Percentiles rank a stretch among this genome's conserved stretches.
phyloP scores from a whole-genome alignment of 345 rosid species.

The Hibiscus mutabilis region DNA sequence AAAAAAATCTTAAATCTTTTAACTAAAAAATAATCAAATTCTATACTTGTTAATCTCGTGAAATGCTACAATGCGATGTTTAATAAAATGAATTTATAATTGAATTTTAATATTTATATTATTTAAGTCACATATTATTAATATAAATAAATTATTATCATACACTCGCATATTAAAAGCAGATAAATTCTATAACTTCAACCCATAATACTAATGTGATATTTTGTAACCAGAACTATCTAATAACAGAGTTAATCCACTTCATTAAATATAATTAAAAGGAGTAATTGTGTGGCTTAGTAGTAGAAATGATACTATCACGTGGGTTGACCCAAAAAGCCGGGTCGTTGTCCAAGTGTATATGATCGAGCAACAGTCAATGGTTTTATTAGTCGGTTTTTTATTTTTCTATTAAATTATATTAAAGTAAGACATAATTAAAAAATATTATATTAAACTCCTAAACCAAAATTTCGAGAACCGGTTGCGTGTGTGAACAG shows the following conservation, averaged over 20 bases:
- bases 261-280: not conserved
- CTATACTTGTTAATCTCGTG: too few relatives aligned
- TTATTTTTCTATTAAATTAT: too few relatives aligned
- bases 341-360: constrained; percentile 26
- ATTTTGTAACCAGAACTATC: not conserved
- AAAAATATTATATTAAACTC: not conserved
- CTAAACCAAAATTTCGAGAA: not conserved
- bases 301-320: constrained; percentile 11
- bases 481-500: not conserved
- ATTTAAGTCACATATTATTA: too few relatives aligned
- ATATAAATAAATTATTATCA: too few relatives aligned
- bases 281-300: not conserved
- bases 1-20: too few relatives aligned
- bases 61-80: too few relatives aligned
- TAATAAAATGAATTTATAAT: too few relatives aligned
- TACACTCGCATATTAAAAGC: too few relatives aligned
- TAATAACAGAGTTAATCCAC: not conserved
- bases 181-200: too few relatives aligned
- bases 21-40: too few relatives aligned
- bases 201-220: not conserved
- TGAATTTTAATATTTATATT: too few relatives aligned
- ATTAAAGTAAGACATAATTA: not conserved
- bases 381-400: not conserved
- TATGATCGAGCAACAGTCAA: constrained; percentile 20
- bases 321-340: constrained; percentile 33